A percentile compares a stretch with the other conserved stretches of the same genome.
phyloP scores from a whole-genome alignment of 306 rosid genomes.

The Gastrolobium villosum region DNA sequence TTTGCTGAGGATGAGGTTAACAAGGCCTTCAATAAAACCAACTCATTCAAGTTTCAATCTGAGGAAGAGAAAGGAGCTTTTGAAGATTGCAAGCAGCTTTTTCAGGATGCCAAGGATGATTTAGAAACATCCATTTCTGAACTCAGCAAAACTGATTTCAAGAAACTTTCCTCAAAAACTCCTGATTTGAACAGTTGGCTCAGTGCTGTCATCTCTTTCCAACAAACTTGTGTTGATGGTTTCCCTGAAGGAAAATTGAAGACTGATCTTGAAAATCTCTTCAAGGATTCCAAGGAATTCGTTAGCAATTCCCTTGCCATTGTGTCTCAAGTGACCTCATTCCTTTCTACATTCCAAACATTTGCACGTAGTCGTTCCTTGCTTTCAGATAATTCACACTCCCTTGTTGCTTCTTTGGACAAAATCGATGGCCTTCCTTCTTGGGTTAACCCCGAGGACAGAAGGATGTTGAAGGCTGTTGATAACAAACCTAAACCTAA shows the following conservation, averaged over 20 bases:
- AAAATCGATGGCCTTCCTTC: conserved; percentile 57
- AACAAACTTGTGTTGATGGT: conserved; percentile 80
- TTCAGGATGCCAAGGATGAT: conserved; percentile 67
- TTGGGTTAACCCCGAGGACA: conserved; percentile 65
- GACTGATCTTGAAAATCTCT: conserved; percentile 48
- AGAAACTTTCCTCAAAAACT: conserved; percentile 30
- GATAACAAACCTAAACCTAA: conserved; percentile 70
- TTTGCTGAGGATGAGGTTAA: conserved; percentile 54
- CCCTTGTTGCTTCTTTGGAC: conserved; percentile 36
- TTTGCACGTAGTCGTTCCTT: conserved; percentile 50
- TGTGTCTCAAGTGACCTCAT: conserved; percentile 49
- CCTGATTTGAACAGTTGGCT: conserved; percentile 82
- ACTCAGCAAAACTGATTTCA: not conserved
- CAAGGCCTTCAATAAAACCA: conserved; percentile 56
- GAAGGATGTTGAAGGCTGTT: conserved; percentile 68
- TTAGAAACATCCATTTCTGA: conserved; percentile 47
- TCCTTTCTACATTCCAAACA: conserved; percentile 48
- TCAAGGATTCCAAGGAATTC: conserved; percentile 57
- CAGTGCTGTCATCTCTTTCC: conserved; percentile 86
- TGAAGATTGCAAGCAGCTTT: conserved; percentile 73
- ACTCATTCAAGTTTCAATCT: conserved; percentile 34
- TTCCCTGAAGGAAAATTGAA: conserved; percentile 70
- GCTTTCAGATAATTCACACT: conserved; percentile 4
- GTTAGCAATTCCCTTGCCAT: conserved; percentile 88
- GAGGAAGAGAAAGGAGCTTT: conserved; percentile 66